phyloP scores from a whole-genome alignment of 495 filamentous ascomycete species.

The Trichoderma gamsii region DNA sequence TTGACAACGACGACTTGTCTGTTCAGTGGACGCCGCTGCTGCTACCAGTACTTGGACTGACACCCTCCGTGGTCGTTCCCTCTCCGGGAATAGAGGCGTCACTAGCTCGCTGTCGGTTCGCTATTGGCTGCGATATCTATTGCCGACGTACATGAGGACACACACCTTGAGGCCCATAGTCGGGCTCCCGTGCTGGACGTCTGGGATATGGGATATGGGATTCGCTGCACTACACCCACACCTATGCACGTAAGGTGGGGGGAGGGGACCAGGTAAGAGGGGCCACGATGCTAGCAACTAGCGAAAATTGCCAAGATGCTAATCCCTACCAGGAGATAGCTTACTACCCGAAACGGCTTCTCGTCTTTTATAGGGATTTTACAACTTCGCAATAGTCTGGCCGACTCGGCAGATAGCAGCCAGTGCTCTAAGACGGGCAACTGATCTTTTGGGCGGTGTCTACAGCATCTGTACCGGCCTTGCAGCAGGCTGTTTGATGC shows the following conservation, averaged over 20 bases:
- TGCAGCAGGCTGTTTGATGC: too few species aligned
- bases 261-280: neutral
- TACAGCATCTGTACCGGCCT: too few species aligned
- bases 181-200: neutral
- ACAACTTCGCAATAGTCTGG: too few species aligned
- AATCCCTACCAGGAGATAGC: neutral
- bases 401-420: too few species aligned
- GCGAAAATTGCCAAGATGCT: neutral
- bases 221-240: neutral
- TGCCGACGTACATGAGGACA: neutral
- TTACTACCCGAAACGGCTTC: neutral
- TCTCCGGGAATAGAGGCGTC: neutral
- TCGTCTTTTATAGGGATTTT: neutral
- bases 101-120: neutral
- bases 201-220: constrained; percentile 1
- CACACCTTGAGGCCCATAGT: neutral
- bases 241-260: constrained; percentile 1
- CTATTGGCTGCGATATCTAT: neutral
- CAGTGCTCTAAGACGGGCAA: too few species aligned
- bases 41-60: neutral
- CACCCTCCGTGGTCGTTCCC: neutral
- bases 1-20: too few species aligned
- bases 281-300: neutral
- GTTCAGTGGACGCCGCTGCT: too few species aligned
- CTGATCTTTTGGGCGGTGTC: too few species aligned